These are phyloP conservation scores for Malassezia dermatis DNA, from an alignment of 1,284 basidiomycete genomes.

Conservation along the genomic window DNA sequence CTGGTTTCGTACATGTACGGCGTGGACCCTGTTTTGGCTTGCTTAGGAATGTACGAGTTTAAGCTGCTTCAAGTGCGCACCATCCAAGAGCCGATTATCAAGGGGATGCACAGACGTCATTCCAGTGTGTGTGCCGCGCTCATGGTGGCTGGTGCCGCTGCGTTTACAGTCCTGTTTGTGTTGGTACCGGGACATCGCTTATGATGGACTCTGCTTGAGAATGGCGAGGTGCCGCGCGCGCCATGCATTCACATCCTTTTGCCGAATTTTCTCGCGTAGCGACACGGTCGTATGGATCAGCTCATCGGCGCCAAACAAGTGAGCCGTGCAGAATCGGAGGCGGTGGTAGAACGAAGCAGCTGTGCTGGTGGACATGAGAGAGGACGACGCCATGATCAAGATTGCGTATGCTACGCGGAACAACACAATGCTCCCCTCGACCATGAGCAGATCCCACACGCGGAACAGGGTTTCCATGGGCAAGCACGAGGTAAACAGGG, in stretches of 20 bases:
- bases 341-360: constrained; percentile 76
- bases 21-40: constrained; percentile 67
- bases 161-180: constrained; percentile 77
- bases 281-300: constrained; percentile 53
- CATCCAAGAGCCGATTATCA: constrained; percentile 83
- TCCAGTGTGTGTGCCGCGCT: constrained; percentile 67
- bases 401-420: constrained; percentile 82
- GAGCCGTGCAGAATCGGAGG: constrained; percentile 71
- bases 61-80: constrained; percentile 78
- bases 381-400: constrained; percentile 68
- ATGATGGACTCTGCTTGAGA: constrained; percentile 38
- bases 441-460: constrained; percentile 74
- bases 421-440: constrained; percentile 74
- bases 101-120: constrained; percentile 71
- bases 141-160: constrained; percentile 60
- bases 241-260: background rate
- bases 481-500: constrained; percentile 87
- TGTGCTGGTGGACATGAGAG: constrained; percentile 69
- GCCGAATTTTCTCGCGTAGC: constrained; percentile 9
- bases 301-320: constrained; percentile 84
- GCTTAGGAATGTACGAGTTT: constrained; percentile 49
- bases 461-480: constrained; percentile 59
- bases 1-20: constrained; percentile 91
- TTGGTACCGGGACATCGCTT: constrained; percentile 79
- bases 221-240: background rate